Percentiles rank a stretch among this genome's conserved stretches.
Evolutionary conservation across 768 basidiomycete genomes (phyloP).

Genomic region (Gloeostereum incarnatum): DNA sequence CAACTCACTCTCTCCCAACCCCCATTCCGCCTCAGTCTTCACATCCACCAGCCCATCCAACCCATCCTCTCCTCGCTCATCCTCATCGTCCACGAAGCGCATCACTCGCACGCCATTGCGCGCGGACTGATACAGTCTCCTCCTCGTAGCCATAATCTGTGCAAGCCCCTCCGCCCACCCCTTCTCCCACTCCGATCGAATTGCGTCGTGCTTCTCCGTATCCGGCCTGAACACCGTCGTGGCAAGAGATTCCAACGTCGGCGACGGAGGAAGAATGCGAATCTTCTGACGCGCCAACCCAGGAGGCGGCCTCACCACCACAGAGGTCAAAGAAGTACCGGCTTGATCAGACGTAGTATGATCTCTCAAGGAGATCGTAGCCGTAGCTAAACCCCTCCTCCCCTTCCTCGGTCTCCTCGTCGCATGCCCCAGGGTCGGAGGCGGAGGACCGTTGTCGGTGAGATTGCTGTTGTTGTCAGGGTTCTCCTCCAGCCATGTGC

Average conservation of each 20-base stretch:
- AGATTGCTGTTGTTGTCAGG: background rate
- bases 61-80: constrained; percentile 10
- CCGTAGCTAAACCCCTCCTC: constrained; percentile 53
- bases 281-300: constrained; percentile 16
- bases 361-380: constrained; percentile 45
- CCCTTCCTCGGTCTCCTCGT: constrained; percentile 25
- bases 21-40: constrained; percentile 3
- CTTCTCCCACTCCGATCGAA: constrained; percentile 42
- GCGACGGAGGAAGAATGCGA: constrained; percentile 47
- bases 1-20: constrained; percentile 4
- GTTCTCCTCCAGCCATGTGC: constrained; percentile 32
- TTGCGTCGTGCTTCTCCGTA: constrained; percentile 22
- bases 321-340: background rate
- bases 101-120: constrained; percentile 35
- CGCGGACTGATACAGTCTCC: constrained; percentile 35
- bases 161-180: constrained; percentile 58
- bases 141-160: constrained; percentile 38
- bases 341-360: background rate
- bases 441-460: background rate
- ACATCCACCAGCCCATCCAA: constrained; percentile 1
- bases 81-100: constrained; percentile 19
- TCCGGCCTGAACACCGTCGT: constrained; percentile 24
- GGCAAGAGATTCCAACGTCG: constrained; percentile 38
- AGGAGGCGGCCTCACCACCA: background rate
- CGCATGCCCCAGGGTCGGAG: background rate